These are phyloP conservation scores for Tuber brumale DNA, from an alignment of 495 filamentous ascomycete species.

Conservation along the genomic window DNA sequence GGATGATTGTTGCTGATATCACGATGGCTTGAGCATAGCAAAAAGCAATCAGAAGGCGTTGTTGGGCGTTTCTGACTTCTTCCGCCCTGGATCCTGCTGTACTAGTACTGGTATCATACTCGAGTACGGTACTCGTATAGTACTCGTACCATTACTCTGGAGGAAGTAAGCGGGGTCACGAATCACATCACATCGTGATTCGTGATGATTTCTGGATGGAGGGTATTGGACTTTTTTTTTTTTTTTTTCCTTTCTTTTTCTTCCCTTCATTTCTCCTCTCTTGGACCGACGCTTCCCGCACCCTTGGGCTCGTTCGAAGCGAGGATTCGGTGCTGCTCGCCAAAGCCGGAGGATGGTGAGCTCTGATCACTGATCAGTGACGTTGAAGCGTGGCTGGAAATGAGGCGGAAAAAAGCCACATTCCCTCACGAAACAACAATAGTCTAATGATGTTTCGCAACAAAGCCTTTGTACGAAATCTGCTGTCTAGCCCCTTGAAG, in stretches of 20 bases:
- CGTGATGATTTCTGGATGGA: neutral
- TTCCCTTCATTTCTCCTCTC: neutral
- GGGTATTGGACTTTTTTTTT: neutral
- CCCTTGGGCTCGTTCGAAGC: neutral
- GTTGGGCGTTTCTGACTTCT: neutral
- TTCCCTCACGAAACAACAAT: neutral
- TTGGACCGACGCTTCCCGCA: neutral
- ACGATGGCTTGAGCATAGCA: neutral
- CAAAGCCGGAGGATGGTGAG: neutral
- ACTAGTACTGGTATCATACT: too few species aligned
- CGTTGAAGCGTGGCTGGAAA: neutral
- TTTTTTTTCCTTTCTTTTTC: neutral
- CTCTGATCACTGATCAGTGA: neutral
- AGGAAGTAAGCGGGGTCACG: neutral
- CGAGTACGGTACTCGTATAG: too few species aligned
- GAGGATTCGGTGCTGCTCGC: neutral
- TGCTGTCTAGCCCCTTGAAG: too few species aligned
- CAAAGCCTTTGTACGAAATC: neutral
- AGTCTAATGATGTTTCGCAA: neutral
- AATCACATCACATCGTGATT: constrained; percentile 1
- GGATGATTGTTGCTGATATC: neutral
- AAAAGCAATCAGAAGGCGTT: neutral
- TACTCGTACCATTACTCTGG: neutral
- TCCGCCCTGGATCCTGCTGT: neutral
- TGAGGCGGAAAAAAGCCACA: neutral